These are phyloP conservation scores for Candida maris DNA, from an alignment of 805 yeast genomes.

Conservation along the genomic window DNA sequence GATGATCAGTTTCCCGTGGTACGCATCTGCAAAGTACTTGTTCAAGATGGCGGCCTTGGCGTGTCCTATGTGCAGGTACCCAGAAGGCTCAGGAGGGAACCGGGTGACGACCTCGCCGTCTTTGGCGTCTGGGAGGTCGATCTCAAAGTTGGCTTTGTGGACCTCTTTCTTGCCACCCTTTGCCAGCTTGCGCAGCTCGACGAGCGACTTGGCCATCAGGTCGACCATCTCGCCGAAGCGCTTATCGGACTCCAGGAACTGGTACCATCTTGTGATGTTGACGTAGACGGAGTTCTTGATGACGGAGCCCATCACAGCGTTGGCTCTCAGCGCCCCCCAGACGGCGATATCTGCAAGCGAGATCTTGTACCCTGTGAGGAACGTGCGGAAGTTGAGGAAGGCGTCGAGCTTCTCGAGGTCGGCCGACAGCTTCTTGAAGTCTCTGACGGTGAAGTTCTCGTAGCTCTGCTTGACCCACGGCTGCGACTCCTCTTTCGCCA, in stretches of 20 bases:
- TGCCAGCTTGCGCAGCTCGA: conserved; percentile 68
- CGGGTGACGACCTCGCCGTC: conserved; percentile 96
- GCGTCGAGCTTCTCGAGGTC: conserved; percentile 78
- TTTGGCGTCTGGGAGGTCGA: conserved; percentile 85
- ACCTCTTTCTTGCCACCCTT: conserved; percentile 71
- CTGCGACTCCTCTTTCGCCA: conserved; percentile 38
- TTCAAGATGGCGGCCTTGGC: conserved; percentile 97
- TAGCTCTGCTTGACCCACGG: conserved; percentile 67
- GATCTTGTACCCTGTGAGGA: conserved; percentile 60
- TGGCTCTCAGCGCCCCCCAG: conserved; percentile 93
- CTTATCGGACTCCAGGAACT: conserved; percentile 61
- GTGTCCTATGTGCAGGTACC: conserved; percentile 98
- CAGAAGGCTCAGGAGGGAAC: conserved; percentile 99
- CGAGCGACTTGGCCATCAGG: conserved; percentile 60
- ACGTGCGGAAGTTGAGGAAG: conserved; percentile 82
- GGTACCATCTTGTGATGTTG: conserved; percentile 93
- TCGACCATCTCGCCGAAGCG: conserved; percentile 70
- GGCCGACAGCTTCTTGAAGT: conserved; percentile 79
- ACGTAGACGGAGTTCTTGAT: conserved; percentile 79
- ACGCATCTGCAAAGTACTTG: conserved; percentile 92
- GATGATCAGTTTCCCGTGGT: conserved; percentile 93
- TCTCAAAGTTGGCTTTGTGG: conserved; percentile 93
- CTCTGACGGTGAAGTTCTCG: conserved; percentile 70
- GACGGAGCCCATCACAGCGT: conserved; percentile 88
- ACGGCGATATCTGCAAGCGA: conserved; percentile 80